These are phyloP conservation scores for Mycosarcoma mackinlayi DNA, from an alignment of 1,284 basidiomycete genomes.

Conservation along the genomic window DNA sequence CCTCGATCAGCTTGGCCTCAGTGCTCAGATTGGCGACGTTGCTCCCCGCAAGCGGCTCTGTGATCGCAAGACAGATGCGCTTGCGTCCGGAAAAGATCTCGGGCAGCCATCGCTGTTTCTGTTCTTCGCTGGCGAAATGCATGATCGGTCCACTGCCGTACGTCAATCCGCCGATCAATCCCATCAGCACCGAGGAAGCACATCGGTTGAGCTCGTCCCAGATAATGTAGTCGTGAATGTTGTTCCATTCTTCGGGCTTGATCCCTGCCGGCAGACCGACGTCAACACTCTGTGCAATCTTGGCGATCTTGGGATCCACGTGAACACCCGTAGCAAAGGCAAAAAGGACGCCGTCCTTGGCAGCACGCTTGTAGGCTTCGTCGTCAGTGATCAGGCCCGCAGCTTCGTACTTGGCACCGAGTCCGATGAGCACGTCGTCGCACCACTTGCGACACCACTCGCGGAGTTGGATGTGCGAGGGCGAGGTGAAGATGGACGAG, in stretches of 20 bases:
- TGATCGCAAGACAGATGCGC: slow-evolving; percentile 61
- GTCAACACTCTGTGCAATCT: slow-evolving; percentile 36
- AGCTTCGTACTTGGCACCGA: slow-evolving; percentile 42
- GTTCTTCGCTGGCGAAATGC: slow-evolving; percentile 54
- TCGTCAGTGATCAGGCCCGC: slow-evolving; percentile 40
- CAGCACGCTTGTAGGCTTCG: slow-evolving; percentile 47
- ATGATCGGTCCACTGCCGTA: slow-evolving; percentile 51
- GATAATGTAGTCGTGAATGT: slow-evolving; percentile 60
- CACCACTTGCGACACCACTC: slow-evolving; percentile 49
- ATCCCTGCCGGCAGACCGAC: slow-evolving; percentile 51
- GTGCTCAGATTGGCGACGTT: slow-evolving; percentile 68
- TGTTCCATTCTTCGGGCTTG: slow-evolving; percentile 56
- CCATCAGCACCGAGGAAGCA: slow-evolving; percentile 46
- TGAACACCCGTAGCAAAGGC: slow-evolving; percentile 51
- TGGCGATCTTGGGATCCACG: slow-evolving; percentile 47
- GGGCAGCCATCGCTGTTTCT: slow-evolving; percentile 54
- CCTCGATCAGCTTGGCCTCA: slow-evolving; percentile 60
- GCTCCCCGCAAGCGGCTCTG: slow-evolving; percentile 65
- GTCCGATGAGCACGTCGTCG: slow-evolving; percentile 45
- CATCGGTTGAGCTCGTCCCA: slow-evolving; percentile 57
- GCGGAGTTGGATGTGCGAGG: slow-evolving; percentile 42
- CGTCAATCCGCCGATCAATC: slow-evolving; percentile 38
- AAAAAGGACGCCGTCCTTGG: slow-evolving; percentile 57
- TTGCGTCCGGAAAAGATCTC: slow-evolving; percentile 55
- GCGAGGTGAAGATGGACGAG: slow-evolving; percentile 45